Percentiles rank a stretch among this genome's conserved stretches.
Conservation (phyloP, 2,329 filamentous ascomycete genomes). For the Magnaporthales sp. region DNA sequence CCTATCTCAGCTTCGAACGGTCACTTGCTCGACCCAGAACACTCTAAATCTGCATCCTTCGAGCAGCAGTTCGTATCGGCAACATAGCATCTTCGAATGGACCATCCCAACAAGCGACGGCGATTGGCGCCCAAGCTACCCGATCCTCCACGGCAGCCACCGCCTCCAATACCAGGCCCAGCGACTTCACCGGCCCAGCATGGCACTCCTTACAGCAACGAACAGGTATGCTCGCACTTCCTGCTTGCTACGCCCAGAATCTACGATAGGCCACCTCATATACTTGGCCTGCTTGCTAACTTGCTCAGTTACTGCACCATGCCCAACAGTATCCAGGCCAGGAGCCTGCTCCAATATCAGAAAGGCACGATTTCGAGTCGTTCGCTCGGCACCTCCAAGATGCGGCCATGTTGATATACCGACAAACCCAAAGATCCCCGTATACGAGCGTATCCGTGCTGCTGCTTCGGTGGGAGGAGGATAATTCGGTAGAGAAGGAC, state of each 20-base stretch:
- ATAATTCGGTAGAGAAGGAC: conserved; percentile 43
- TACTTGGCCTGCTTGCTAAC: background rate
- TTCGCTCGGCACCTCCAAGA: conserved; percentile 61
- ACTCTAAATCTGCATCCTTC: background rate
- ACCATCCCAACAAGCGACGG: conserved; percentile 19
- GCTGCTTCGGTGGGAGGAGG: conserved; percentile 54
- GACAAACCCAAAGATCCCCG: conserved; percentile 48
- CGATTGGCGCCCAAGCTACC: conserved; percentile 19
- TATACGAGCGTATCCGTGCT: conserved; percentile 53
- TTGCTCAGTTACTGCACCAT: conserved; percentile 6
- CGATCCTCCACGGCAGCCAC: conserved; percentile 11
- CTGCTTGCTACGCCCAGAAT: background rate
- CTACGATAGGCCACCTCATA: background rate
- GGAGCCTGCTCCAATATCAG: conserved; percentile 14
- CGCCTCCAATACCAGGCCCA: conserved; percentile 8
- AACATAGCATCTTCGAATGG: conserved; percentile 11
- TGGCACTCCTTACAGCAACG: background rate
- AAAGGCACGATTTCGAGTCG: conserved; percentile 56
- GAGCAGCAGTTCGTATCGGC: background rate
- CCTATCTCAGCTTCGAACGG: background rate
- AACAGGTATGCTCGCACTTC: background rate
- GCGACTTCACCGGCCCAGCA: conserved; percentile 2
- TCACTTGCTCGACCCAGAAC: background rate
- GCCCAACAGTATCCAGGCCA: conserved; percentile 9
- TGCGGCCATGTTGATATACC: conserved; percentile 58